phyloP scores from a whole-genome alignment of 305 asterid genomes.

The Rubia peregrina region DNA sequence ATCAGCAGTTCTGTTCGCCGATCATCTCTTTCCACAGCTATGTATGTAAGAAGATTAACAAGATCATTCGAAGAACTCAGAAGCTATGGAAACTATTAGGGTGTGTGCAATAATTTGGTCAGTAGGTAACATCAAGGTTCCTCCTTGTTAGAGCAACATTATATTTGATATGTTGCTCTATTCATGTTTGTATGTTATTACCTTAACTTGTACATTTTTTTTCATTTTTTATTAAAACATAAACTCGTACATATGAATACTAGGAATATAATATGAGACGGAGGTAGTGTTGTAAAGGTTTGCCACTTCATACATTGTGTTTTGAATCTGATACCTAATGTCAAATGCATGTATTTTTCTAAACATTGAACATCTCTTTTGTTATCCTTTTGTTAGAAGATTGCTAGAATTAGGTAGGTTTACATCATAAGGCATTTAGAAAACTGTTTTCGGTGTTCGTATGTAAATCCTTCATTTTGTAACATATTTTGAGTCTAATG shows the following conservation, averaged over 20 bases:
- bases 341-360: no score
- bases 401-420: no score
- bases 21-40: slow-evolving; percentile 19
- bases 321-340: not conserved
- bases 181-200: not conserved
- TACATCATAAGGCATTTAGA: no score
- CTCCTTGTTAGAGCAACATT: slow-evolving; percentile 16
- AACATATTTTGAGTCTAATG: no score
- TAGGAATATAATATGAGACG: no score
- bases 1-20: slow-evolving; percentile 10
- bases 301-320: not conserved
- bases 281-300: not conserved
- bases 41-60: slow-evolving; percentile 23
- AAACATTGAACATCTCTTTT: no score
- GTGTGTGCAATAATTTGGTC: slow-evolving; percentile 21
- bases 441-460: no score
- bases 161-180: slow-evolving; percentile 26
- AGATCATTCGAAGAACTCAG: slow-evolving; percentile 26
- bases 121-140: not conserved
- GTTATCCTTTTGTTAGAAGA: no score
- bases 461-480: no score
- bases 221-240: no score
- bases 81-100: slow-evolving; percentile 36
- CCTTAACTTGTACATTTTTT: not conserved
- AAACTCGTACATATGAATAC: no score